phyloP scores from a whole-genome alignment of 257 asterid genomes.

The Solanum neorickii region DNA sequence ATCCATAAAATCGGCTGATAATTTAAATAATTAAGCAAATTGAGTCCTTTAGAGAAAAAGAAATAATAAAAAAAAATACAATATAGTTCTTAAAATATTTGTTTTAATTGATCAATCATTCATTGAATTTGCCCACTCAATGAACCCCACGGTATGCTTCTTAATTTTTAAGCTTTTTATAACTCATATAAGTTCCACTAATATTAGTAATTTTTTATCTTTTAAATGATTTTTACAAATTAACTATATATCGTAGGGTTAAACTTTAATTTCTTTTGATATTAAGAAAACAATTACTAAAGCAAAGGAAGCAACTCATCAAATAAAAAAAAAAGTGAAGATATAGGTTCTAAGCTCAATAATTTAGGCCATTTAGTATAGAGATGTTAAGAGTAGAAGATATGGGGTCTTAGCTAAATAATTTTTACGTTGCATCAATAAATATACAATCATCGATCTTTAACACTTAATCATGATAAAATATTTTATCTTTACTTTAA shows the following conservation, averaged over 20 bases:
- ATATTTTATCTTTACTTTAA: neutral
- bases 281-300: neutral
- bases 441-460: neutral
- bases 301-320: neutral
- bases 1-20: constrained; percentile 17
- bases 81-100: neutral
- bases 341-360: neutral
- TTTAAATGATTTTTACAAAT: neutral
- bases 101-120: constrained; percentile 10
- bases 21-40: neutral
- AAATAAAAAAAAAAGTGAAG: neutral
- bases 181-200: too few species aligned
- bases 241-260: neutral
- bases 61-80: neutral
- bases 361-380: too few species aligned
- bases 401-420: too few species aligned
- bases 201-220: neutral
- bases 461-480: too few species aligned
- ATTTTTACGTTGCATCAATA: neutral
- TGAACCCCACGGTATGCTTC: neutral
- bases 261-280: neutral
- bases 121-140: neutral
- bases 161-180: too few species aligned
- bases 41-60: constrained; percentile 10
- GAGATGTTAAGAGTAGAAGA: too few species aligned